Evolutionary conservation across 805 yeast species (phyloP), one percentile per base, ranked within the genome.

Genomic region (Kodamaea laetipori): DNA sequence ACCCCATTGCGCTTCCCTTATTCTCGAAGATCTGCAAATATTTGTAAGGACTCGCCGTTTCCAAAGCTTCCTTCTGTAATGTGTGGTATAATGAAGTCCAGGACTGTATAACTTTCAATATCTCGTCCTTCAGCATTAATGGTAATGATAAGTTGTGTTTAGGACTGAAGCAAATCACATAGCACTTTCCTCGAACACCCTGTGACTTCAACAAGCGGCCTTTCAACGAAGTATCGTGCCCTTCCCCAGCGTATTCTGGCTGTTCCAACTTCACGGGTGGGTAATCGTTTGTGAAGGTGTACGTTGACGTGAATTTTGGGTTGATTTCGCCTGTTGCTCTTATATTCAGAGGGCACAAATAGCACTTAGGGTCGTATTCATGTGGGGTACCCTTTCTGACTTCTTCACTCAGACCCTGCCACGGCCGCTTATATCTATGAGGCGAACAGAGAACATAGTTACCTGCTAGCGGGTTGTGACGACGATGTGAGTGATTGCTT

Each of bases 1-100:
- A 84, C 30, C 90, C 90, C 90, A 84, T 84, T 4, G 86, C 84
- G 32, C 81, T 69, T 23, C 90, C 90, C 61, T 84, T 84, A 60
- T 84, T 84, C 59, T 84, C 92, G 57, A 84, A 84, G 28, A 84
- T 81, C 64, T 84, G 90, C 47, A 84, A 63, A 61, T 84, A 83
- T 49, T 72, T 71, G 57, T 58, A 77, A 23, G 84, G 79, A 2
- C 34, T 32, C 13, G 24, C 27, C 9, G 28, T 32, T 9, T 38
- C 32, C 10, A 30, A 13, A 4, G 69, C 69, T 48, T 74, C 73
- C 10, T 49, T 49, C 31, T 73, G 61, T 28, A 83, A 66, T 23
- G 65, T 69, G 15, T 55, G 24, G 58, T 80, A 82, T 27, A 83
- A 68, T 4, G 56, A 48, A 54, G 74, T 74, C 90, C 92, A 84